Evolutionary conservation across 73 alveolate genomes (phyloP).

Genomic region (Paramecium tetraurelia): DNA sequence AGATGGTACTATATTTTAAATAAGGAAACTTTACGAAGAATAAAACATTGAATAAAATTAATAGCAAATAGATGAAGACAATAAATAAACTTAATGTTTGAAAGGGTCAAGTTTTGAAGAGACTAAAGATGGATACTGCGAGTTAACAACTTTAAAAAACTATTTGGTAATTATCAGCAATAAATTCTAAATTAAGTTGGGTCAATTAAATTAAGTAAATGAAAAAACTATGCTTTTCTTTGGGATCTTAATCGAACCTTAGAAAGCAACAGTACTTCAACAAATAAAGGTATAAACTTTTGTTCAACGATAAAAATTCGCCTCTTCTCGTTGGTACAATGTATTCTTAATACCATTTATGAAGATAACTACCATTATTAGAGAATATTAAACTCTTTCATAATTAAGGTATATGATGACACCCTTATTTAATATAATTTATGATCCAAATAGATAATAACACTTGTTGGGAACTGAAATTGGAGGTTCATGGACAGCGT

Average conservation of each 20-base stretch:
- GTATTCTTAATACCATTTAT: neutral
- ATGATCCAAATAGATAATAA: neutral
- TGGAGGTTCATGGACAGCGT: neutral
- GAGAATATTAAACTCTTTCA: neutral
- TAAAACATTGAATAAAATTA: neutral
- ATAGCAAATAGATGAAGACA: neutral
- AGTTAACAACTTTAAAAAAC: neutral
- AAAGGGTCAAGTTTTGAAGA: neutral
- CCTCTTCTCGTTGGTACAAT: neutral
- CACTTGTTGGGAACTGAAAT: neutral
- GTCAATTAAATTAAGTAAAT: neutral
- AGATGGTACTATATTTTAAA: neutral
- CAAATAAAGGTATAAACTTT: neutral
- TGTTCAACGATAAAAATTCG: neutral
- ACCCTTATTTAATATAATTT: neutral
- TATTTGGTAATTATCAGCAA: neutral
- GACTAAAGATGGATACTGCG: neutral
- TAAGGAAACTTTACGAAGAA: neutral
- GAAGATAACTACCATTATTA: neutral
- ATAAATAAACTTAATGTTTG: neutral
- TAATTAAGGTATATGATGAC: neutral
- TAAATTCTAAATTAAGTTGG: neutral
- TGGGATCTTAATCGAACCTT: slow-evolving; percentile 31
- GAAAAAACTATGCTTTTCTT: neutral
- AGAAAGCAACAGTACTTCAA: neutral